Conservation (phyloP, 31 red algal genomes). For the Porphyra umbilicalis region DNA sequence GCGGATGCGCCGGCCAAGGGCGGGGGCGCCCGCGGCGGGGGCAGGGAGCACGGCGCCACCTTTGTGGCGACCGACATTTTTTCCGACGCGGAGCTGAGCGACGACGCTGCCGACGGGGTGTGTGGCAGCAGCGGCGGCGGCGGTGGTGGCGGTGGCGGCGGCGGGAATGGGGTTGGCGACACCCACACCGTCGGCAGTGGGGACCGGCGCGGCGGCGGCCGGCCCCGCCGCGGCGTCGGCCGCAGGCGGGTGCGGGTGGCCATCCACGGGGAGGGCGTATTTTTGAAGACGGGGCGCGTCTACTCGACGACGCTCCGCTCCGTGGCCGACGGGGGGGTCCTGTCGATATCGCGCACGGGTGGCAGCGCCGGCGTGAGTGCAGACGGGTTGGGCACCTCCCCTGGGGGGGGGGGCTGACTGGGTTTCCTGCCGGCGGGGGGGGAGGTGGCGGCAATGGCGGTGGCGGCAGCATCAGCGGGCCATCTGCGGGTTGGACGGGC, state of each 20-base stretch:
- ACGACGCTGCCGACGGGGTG: background rate
- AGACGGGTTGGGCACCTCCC: background rate
- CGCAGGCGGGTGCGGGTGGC: conserved; percentile 39
- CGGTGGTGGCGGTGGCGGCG: background rate
- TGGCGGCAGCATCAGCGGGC: background rate
- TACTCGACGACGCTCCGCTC: conserved; percentile 40
- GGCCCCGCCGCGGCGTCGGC: background rate
- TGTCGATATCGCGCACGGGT: background rate
- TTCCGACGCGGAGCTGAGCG: background rate
- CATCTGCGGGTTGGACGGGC: background rate
- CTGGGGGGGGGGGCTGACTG: background rate
- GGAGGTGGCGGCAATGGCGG: too few species aligned
- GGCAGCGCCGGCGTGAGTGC: background rate
- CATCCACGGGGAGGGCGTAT: conserved; percentile 56
- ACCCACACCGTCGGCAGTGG: background rate
- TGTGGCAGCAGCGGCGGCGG: background rate
- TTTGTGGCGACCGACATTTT: background rate
- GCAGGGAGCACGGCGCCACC: too few species aligned
- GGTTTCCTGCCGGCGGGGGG: too few species aligned
- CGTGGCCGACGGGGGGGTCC: background rate
- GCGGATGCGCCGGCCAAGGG: background rate
- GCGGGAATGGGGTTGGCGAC: background rate
- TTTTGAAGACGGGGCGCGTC: conserved; percentile 57
- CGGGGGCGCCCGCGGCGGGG: background rate
- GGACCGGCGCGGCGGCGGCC: background rate